Evolutionary conservation across 2,329 filamentous ascomycete genomes (phyloP), one percentile per base, ranked within the genome.

Genomic region (Magnaporthales sp.): DNA sequence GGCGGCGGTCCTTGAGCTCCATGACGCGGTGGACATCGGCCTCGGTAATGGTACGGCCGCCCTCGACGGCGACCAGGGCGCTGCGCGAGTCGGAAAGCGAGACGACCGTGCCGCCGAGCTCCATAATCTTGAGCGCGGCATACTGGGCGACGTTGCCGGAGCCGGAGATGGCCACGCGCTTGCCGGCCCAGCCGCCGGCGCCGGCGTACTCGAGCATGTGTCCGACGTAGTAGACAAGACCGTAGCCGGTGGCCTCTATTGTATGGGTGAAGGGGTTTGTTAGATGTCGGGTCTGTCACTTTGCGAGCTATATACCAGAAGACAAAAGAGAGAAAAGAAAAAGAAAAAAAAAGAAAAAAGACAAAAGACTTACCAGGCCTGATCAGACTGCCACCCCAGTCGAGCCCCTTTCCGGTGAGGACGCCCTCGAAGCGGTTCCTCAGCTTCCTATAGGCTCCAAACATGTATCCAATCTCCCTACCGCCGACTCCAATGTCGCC

Each of bases 71-170:
- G 76, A 98, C 83, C 70, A 98, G 84, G 68, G 90, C 80, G 72
- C 95, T 95, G 83, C 91, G 90, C 79, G 90, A 93, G 86, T 98
- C 95, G 74, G 93, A 97, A 67, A 99, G 88, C 58, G 94, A 97
- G 75, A 97, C 84, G 73, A 99, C 92, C 67, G 86, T 94, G 70
- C 90, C 95, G 74, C 95, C 95, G 73, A 98, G 92, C 85, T 98
- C 93, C 74, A 98, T 95, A 76, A 89, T 89, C 84, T 98, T 98
- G 73, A 98, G 90, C 0, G 94, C 95, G 32, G 94, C 94, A 82
- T 95, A 98, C 83, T 98, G 95, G 32, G 95, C 95, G 66, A 98
- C 95, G 83, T 99, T 99, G 72, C 95, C 95, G 68, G 94, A 97
- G 70, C 95, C 95, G 61, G 95, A 97, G 79, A 99, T 90, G 78